phyloP scores from a whole-genome alignment of 768 basidiomycete genomes.

The Tricholoma sp. region DNA sequence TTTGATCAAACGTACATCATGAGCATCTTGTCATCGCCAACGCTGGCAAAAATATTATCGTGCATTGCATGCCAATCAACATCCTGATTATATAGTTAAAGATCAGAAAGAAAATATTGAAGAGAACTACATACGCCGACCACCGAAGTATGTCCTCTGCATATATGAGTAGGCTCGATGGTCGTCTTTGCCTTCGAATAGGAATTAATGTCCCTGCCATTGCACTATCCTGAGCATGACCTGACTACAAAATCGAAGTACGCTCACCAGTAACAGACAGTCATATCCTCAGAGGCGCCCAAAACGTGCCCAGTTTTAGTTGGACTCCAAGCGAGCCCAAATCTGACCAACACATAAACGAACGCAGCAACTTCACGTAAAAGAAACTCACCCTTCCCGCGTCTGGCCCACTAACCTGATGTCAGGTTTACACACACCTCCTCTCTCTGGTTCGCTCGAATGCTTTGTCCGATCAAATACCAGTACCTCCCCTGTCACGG shows the following conservation, averaged over 20 bases:
- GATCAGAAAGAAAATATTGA: not conserved
- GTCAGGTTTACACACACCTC: slow-evolving; percentile 83
- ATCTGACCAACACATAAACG: slow-evolving; percentile 44
- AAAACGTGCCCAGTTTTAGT: slow-evolving; percentile 77
- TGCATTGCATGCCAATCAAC: slow-evolving; percentile 91
- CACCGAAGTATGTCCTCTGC: slow-evolving; percentile 84
- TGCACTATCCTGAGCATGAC: slow-evolving; percentile 2
- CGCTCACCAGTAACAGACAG: slow-evolving; percentile 86
- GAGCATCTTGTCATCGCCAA: slow-evolving; percentile 92
- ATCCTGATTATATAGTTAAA: slow-evolving; percentile 48
- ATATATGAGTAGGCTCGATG: slow-evolving; percentile 81
- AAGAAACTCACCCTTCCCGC: slow-evolving; percentile 76
- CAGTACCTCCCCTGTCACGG: slow-evolving; percentile 83
- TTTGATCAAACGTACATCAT: slow-evolving; percentile 65
- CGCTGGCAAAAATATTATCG: slow-evolving; percentile 87
- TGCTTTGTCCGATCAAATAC: slow-evolving; percentile 99
- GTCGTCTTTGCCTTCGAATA: slow-evolving; percentile 75
- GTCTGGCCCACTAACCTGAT: slow-evolving; percentile 87
- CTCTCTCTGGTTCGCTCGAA: slow-evolving; percentile 84
- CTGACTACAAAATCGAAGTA: not conserved
- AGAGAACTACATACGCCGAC: slow-evolving; percentile 66
- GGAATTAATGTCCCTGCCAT: slow-evolving; percentile 83
- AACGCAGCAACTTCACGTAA: not conserved
- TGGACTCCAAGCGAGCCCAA: slow-evolving; percentile 92
- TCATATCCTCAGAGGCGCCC: slow-evolving; percentile 93